Percentiles rank a stretch among this genome's conserved stretches.
Evolutionary conservation across 75 land plant species (phyloP).

Genomic region (Cryptomeria japonica): DNA sequence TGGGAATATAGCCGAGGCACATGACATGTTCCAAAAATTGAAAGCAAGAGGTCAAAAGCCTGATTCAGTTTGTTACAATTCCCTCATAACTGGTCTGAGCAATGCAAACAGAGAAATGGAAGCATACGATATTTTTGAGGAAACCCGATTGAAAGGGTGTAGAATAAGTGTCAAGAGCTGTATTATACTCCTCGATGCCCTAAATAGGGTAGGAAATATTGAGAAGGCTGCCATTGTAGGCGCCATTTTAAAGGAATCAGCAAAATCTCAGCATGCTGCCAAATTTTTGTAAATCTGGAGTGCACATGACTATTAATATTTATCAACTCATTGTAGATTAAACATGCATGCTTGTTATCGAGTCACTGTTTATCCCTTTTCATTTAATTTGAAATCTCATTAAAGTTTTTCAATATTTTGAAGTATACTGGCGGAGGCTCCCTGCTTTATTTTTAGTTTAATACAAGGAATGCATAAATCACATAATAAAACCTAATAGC

Average conservation of each 20-base stretch:
- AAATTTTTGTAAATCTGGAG: slow-evolving; percentile 19
- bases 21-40: slow-evolving; percentile 48
- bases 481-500: not conserved
- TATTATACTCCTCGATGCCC: slow-evolving; percentile 58
- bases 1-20: slow-evolving; percentile 56
- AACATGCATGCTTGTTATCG: not conserved
- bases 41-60: slow-evolving; percentile 58
- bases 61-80: slow-evolving; percentile 61
- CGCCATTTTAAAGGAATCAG: slow-evolving; percentile 64
- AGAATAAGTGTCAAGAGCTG: slow-evolving; percentile 48
- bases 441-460: not conserved
- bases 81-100: slow-evolving; percentile 63
- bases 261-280: slow-evolving; percentile 61
- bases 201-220: slow-evolving; percentile 59
- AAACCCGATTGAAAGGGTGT: slow-evolving; percentile 54
- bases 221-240: slow-evolving; percentile 75
- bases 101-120: slow-evolving; percentile 43
- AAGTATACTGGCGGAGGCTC: not conserved
- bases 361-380: not conserved
- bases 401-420: not conserved
- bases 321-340: not conserved
- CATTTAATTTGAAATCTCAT: not conserved
- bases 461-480: not conserved
- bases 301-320: not conserved
- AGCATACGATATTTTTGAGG: slow-evolving; percentile 61